Conservation (phyloP, 371 early-diverging fungal species). For the Haplosporangium sp. region DNA sequence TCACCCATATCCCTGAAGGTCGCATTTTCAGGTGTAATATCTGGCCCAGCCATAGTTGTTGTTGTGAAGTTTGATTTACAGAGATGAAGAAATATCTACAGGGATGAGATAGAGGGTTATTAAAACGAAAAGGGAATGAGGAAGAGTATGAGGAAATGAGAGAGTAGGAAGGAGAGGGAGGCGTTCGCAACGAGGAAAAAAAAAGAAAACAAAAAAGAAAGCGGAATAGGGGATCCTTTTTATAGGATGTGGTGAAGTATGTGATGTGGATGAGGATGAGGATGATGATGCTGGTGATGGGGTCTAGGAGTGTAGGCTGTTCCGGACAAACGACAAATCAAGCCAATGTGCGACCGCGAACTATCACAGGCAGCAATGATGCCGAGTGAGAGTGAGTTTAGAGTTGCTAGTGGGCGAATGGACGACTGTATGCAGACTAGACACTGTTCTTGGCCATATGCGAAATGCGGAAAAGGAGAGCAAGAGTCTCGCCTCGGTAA, state of each 20-base stretch:
- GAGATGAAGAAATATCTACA: neutral
- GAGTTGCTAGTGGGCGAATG: no score
- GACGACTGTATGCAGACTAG: no score
- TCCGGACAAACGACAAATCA: no score
- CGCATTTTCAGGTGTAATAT: constrained; percentile 9
- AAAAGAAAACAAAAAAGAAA: neutral
- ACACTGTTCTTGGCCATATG: no score
- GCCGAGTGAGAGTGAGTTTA: no score
- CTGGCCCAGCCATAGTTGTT: constrained; percentile 24
- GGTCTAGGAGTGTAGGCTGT: no score
- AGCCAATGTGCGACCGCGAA: no score
- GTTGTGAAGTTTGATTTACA: neutral
- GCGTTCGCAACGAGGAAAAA: neutral
- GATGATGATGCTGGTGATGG: neutral
- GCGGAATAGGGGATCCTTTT: neutral
- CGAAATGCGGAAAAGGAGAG: neutral
- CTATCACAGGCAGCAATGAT: no score
- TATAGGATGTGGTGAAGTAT: neutral
- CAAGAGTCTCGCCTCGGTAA: neutral
- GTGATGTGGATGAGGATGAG: neutral
- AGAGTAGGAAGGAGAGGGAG: neutral
- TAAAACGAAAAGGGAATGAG: neutral
- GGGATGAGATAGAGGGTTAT: neutral
- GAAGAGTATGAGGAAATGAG: no score
- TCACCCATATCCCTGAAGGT: constrained; percentile 30